Percentiles rank a stretch among this genome's conserved stretches.
These are phyloP conservation scores for Fusarium pilosicola DNA, from an alignment of 2,329 filamentous ascomycete species.

Conservation along the genomic window DNA sequence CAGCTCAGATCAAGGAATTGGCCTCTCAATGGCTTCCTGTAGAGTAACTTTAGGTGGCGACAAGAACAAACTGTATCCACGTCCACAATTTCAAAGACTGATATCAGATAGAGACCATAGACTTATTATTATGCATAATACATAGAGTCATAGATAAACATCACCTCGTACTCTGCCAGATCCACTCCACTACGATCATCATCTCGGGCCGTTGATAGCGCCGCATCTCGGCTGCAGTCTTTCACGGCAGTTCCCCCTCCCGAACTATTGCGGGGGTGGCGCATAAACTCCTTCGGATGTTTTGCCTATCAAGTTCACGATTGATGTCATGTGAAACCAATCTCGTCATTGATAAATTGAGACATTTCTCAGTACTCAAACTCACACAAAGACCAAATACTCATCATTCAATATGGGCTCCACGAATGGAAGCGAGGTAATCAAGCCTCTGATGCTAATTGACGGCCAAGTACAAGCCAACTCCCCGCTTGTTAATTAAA, in stretches of 20 bases:
- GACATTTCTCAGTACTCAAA: neutral
- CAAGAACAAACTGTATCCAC: too few relatives aligned
- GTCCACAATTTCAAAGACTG: accelerated
- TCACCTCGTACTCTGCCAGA: neutral
- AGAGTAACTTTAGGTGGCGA: neutral
- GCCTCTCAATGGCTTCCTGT: slow-evolving; percentile 26
- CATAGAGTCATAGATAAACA: neutral
- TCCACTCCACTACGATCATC: neutral
- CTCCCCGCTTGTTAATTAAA: neutral
- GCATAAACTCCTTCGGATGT: neutral
- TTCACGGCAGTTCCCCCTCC: neutral
- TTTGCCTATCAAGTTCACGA: neutral
- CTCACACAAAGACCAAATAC: neutral
- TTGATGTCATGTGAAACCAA: slow-evolving; percentile 13
- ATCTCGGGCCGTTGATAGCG: neutral
- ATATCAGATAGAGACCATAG: neutral
- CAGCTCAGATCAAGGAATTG: slow-evolving; percentile 3
- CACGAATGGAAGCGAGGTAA: neutral
- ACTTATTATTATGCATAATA: neutral
- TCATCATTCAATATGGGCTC: neutral
- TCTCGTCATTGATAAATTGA: neutral
- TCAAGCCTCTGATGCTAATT: slow-evolving; percentile 28
- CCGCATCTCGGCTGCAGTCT: neutral
- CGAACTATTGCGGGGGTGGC: neutral
- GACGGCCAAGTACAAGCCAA: slow-evolving; percentile 17